These are phyloP conservation scores for Blastobotrys ciferrii DNA, from an alignment of 1,139 yeast species.

Conservation along the genomic window DNA sequence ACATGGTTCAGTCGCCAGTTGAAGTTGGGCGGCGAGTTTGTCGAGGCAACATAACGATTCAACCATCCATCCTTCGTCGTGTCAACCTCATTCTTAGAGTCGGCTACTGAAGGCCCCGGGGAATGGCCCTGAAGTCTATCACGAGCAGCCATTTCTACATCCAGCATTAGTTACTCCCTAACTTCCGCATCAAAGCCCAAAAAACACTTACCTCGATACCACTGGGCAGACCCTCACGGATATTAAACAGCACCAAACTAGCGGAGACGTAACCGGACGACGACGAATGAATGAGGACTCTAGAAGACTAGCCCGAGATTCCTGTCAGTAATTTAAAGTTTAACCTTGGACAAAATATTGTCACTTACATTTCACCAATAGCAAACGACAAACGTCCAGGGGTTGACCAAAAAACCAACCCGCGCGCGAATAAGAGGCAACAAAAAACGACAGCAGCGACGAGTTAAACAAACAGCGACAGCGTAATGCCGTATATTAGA, in stretches of 20 bases:
- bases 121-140: background rate
- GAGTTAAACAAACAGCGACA: background rate
- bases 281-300: background rate
- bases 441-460: background rate
- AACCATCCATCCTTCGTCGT: conserved; percentile 28
- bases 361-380: background rate
- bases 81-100: background rate
- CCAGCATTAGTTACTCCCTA: background rate
- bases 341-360: background rate
- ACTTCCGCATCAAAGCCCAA: background rate
- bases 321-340: background rate
- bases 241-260: background rate
- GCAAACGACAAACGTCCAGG: background rate
- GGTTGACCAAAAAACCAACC: background rate
- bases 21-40: conserved; percentile 9
- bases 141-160: background rate
- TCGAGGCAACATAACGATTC: conserved; percentile 22
- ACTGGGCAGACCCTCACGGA: background rate
- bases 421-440: background rate
- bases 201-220: background rate
- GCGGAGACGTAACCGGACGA: background rate
- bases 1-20: conserved; percentile 36
- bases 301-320: background rate
- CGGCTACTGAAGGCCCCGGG: background rate
- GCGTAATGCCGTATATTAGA: background rate